Evolutionary conservation across 169 alveolate species (phyloP), one percentile per base, ranked within the genome.

Genomic region (Eimeria brunetti): DNA sequence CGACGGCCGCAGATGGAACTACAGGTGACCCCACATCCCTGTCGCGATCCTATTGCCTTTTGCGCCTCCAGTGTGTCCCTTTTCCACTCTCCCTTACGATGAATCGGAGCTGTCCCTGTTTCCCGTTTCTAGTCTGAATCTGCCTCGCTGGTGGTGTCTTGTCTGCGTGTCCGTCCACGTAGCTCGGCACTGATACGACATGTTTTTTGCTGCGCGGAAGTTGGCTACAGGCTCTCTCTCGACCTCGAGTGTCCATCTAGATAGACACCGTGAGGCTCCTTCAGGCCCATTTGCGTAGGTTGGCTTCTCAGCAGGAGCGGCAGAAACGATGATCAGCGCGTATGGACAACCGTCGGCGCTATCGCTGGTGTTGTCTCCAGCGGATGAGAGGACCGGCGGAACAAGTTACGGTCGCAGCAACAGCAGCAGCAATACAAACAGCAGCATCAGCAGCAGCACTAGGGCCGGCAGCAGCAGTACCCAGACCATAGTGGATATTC

Each of bases 141-240:
- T 78, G 58, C 58, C 38, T 41, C 58, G 16, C 58, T 75, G 56
- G 60, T 2, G 36, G 60, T 2, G 36, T 44, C 11, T 18, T 46
- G 64, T 24, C 64, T 5, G 64, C 41, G 20, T 78, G 64, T 75
- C 85, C 41, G 36, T 46, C 18, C 41, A 9, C 46, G 46, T 27
- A 41, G 9, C 76, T 18, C 27, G 76, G 3, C 16, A 14, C n/a
- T 24, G 51, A n/a, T 2, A 69, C 24, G 24, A 16, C 36, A 14
- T 69, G 46, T 69, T 46, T 44, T 44, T 1, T 76, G 86, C 24
- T 76, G 60, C 41, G 8, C 36, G 80, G 62, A 38, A 44, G 1
- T 76, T 51, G 16, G 71, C 67, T 30, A 9, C 89, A 81, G 89
- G 73, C 89, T 53, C 75, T 81, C 73, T 81, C 89, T 53, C 71